Evolutionary conservation across 169 alveolate species (phyloP).

Genomic region (Plasmodium falciparum): DNA sequence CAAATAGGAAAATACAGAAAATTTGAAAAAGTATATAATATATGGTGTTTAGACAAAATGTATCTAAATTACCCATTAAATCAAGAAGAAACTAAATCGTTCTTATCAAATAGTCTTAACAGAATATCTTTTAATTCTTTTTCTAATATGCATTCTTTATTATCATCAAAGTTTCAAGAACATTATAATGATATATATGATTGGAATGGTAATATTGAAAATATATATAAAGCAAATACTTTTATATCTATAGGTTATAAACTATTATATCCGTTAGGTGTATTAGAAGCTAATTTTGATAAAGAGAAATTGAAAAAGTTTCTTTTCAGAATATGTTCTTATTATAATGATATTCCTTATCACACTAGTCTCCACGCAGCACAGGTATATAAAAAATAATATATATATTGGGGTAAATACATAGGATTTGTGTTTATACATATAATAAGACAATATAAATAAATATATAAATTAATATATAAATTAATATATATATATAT

Average conservation of each 20-base stretch:
- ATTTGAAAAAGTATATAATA: slow-evolving; percentile 69
- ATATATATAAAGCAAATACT: slow-evolving; percentile 41
- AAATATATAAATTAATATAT: neutral
- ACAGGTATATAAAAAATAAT: slow-evolving; percentile 7
- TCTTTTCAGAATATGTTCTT: slow-evolving; percentile 35
- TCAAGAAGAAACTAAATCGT: slow-evolving; percentile 14
- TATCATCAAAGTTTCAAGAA: slow-evolving; percentile 62
- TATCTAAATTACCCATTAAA: slow-evolving; percentile 6
- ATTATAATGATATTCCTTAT: slow-evolving; percentile 53
- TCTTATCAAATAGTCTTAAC: slow-evolving; percentile 25
- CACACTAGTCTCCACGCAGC: slow-evolving; percentile 70
- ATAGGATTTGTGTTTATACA: too few species aligned
- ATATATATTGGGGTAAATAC: neutral
- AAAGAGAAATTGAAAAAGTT: slow-evolving; percentile 45
- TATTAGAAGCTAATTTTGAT: slow-evolving; percentile 42
- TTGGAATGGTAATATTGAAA: slow-evolving; percentile 53
- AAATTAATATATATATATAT: neutral
- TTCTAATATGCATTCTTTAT: slow-evolving; percentile 49
- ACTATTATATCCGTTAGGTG: slow-evolving; percentile 45
- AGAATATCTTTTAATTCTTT: slow-evolving; percentile 37
- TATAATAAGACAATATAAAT: too few species aligned
- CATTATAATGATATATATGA: slow-evolving; percentile 38
- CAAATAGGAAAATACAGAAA: slow-evolving; percentile 53
- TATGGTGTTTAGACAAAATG: slow-evolving; percentile 70
- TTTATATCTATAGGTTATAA: slow-evolving; percentile 69